Evolutionary conservation across 208 protist species (phyloP), one percentile per base, ranked within the genome.

Genomic region (Wallacemonas sp.): DNA sequence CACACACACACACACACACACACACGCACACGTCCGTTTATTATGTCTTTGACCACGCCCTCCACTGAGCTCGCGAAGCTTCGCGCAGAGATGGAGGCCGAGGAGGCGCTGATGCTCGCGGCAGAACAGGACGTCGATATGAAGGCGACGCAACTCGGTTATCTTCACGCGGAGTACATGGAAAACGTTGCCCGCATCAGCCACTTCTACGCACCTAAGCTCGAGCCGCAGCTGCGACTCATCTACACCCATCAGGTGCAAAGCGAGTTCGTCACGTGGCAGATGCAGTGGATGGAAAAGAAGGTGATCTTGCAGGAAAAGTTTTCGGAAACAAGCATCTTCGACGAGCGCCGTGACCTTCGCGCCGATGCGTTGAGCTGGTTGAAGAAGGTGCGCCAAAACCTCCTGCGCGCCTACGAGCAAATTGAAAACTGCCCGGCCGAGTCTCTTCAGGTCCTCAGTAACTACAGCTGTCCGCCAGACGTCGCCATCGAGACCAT

Each of bases 161-260:
- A 84, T 55, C 71, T 94, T 2, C 75, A 85, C 69, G 73, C 62
- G 2, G 84, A 94, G 74, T 94, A 92, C 77, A 78, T 72, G 1
- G 56, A 62, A 22, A 92, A 94, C 73, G 66, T 89, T 28, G 54
- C 38, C 19, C 73, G 77, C 26, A 44, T 94, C 15, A 55, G 51
- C 34, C 70, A 74, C 28, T 62, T 82, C 74, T 92, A 81, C 70
- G 82, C 90, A 39, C 85, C 82, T 14, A 64, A 71, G n/a, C 63
- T 91, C 21, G 46, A 68, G 19, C 84, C 84, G 0, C 75, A 84
- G 41, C 75, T 68, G 9, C 61, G 39, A 19, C 62, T 86, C 58
- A 75, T 82, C 9, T 82, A 79, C 66, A 66, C 70, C 11, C 67
- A 63, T 2, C 53, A 71, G 12, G 74, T 77, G 44, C 74, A 80